Base-by-base conservation (phyloP, 164 flowering plant species). In the Dillenia suffruticosa region DNA sequence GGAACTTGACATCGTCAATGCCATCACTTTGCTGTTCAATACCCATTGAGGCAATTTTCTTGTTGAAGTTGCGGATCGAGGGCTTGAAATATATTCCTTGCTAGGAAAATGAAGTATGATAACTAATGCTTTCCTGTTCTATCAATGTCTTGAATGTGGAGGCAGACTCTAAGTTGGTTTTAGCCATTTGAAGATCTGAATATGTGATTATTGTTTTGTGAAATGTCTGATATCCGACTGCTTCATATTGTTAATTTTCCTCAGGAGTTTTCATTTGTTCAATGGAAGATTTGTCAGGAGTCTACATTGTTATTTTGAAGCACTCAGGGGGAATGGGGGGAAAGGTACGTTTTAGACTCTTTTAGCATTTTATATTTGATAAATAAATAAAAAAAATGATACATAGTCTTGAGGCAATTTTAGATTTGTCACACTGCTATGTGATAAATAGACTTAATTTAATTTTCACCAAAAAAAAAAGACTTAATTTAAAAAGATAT, bases 11-110 rank as follows among this genome's bases (percentile, higher is more conserved):
- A 8, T 76, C 85, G 14, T 75, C 89, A 3, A 64, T 88, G 69
- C 78, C 78, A n/a, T 80, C 92, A 0, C 59, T 94, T 59, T 79
- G 80, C 67, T 91, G 93, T 66, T 81, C 88, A 5, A 72, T 73
- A 62, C 78, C 82, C 26, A 46, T 50, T 7, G 93, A 88, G 51
- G 87, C 82, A 17, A 17, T 86, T 59, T 82, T 88, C 8, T 19
- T 91, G 46, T 61, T 91, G 52, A 78, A 80, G 73, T 51, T 88
- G 54, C 44, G 88, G 62, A 67, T 68, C 32, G 63, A 63, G 50
- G 76, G 87, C 73, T 64, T 85, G 62, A 79, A 72, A 40, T 83
- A 68, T 67, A 59, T 75, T 52, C 83, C 82, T 4, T 49, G 70
- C 65, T 70, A 66, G 53, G 80, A 63, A 70, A 68, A 64, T 22